Evolutionary conservation across 352 stramenopile species (phyloP), one percentile per base, ranked within the genome.

Genomic region (Stramenopiles sp.): DNA sequence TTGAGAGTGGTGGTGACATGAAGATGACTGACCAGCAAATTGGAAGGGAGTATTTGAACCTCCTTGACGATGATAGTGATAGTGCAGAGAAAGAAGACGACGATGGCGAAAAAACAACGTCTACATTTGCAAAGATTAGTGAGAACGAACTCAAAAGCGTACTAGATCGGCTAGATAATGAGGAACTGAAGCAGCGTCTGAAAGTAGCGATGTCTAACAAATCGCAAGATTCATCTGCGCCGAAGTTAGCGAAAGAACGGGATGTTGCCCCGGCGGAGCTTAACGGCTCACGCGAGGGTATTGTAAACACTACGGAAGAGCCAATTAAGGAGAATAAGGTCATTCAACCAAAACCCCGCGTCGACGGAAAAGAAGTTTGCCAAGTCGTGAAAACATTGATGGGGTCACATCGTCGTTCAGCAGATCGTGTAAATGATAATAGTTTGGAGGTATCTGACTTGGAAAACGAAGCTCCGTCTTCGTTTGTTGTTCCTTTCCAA

Each of bases 401-500:
- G 30, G 71, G 71, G 8, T 33, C 31, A 33, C 71, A 78, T 33
- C 71, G 71, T 33, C 71, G 71, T 14, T 31, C 30, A 33, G 71
- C 31, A 31, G 31, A 14, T 4, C 4, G 4, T 14, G 30, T 14
- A 33, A 78, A 14, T 14, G 4, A 78, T 14, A 78, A 4, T 31
- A 33, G 14, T 78, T 14, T 31, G 4, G 30, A 33, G 22, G 71
- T 31, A 14, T 14, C 30, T 4, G 71, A 33, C 14, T 31, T 33
- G 8, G 71, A 78, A 14, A 14, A 78, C 71, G 71, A 14, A 78
- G 4, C 71, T 8, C 4, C 30, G 4, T 78, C 71, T 14, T 31
- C 30, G 71, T 78, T 78, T 78, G 71, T 78, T 14, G 71, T 14
- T 14, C 71, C 71, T 14, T 78, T 78, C 71, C 71, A 78, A 78